Conservation (phyloP, 441 rosid genomes). For the Adansonia rubrostipa region DNA sequence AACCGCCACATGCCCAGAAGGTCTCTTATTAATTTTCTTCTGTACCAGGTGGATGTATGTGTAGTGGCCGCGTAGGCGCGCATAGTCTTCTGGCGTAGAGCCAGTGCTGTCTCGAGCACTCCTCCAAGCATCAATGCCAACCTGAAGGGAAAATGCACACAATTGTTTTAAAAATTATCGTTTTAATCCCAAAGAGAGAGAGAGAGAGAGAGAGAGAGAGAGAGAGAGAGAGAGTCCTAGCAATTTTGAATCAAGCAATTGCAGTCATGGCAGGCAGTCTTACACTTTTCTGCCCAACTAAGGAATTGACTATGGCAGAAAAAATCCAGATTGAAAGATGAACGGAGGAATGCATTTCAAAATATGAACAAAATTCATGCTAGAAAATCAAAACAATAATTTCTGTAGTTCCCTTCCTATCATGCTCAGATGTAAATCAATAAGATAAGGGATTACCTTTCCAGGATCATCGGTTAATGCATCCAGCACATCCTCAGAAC, state of each 20-base stretch:
- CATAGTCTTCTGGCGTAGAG: constrained; percentile 88
- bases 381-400: not conserved
- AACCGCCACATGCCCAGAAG: constrained; percentile 60
- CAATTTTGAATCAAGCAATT: constrained; percentile 1
- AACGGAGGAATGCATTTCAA: not conserved
- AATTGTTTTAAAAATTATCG: not conserved
- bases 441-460: constrained; percentile 54
- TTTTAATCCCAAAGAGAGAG: not conserved
- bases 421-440: constrained; percentile 22
- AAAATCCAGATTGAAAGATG: not conserved
- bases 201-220: not conserved
- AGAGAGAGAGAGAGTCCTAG: not conserved
- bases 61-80: constrained; percentile 87
- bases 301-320: not conserved
- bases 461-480: constrained; percentile 83
- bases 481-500: constrained; percentile 81
- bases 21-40: constrained; percentile 62
- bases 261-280: not conserved
- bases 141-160: constrained; percentile 44
- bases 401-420: not conserved
- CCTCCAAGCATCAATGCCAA: constrained; percentile 89
- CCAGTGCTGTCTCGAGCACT: constrained; percentile 78
- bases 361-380: constrained; percentile 13
- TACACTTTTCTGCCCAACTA: not conserved
- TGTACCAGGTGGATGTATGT: constrained; percentile 83